Percentiles rank a stretch among this genome's conserved stretches.
Evolutionary conservation across 2,329 filamentous ascomycete species (phyloP).

Genomic region (Talaromyces sp.): DNA sequence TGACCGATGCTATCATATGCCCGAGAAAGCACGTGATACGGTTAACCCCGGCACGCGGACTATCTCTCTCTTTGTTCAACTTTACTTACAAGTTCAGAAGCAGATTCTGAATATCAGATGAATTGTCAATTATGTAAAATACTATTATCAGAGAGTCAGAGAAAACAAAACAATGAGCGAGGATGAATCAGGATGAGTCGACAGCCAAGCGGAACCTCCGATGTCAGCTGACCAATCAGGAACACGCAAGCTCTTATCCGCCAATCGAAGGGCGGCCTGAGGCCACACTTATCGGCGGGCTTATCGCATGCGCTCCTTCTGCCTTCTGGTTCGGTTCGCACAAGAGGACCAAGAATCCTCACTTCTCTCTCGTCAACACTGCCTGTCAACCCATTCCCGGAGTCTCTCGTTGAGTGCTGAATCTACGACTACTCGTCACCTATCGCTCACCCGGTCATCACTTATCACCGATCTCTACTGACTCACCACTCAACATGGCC

Average conservation of each 20-base stretch:
- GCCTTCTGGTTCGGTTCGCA: neutral
- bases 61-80: too few relatives aligned
- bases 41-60: too few relatives aligned
- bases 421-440: neutral
- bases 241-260: neutral
- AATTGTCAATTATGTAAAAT: too few relatives aligned
- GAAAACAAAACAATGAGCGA: neutral
- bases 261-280: slow-evolving; percentile 1
- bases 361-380: neutral
- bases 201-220: neutral
- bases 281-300: slow-evolving; percentile 8
- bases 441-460: neutral
- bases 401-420: neutral
- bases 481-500: slow-evolving; percentile 30
- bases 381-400: neutral
- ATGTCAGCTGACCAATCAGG: neutral
- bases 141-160: too few relatives aligned
- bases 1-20: neutral
- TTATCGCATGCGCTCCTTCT: slow-evolving; percentile 8
- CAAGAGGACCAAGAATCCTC: neutral
- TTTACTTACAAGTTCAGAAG: too few relatives aligned
- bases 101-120: too few relatives aligned
- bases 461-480: neutral
- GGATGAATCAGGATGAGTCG: slow-evolving; percentile 15
- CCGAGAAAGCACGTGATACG: slow-evolving; percentile 1